A percentile compares a stretch with the other conserved stretches of the same genome.
These are phyloP conservation scores for Xylaria sp. DNA, from an alignment of 2,329 filamentous ascomycete species.

Conservation along the genomic window DNA sequence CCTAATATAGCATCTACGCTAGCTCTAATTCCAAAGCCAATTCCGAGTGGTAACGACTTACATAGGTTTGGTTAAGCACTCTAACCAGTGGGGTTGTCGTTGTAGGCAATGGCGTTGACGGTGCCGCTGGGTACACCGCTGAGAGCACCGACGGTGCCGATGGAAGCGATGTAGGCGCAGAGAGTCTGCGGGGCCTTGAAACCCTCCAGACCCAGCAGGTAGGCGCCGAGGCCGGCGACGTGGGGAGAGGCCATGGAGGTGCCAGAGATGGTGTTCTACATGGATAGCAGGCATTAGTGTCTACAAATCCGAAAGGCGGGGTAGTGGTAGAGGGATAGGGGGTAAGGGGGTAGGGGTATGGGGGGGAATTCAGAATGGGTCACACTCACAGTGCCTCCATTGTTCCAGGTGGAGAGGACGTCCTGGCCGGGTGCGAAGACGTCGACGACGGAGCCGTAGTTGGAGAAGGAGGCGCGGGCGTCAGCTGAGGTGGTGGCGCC, in stretches of 20 bases:
- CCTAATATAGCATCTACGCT: background rate
- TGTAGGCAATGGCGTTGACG: constrained; percentile 51
- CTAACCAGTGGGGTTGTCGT: constrained; percentile 43
- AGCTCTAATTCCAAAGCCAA: background rate
- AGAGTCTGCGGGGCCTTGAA: constrained; percentile 55
- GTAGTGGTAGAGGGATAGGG: too few species aligned
- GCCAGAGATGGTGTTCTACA: constrained; percentile 59
- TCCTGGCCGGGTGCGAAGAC: constrained; percentile 57
- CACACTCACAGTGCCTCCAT: constrained; percentile 47
- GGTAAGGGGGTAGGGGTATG: background rate
- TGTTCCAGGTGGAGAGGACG: constrained; percentile 56
- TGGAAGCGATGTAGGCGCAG: constrained; percentile 55
- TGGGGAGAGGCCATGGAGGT: constrained; percentile 73
- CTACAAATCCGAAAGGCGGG: background rate
- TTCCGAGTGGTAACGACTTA: background rate
- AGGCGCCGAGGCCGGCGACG: constrained; percentile 69
- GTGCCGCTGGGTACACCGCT: constrained; percentile 50
- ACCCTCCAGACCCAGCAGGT: constrained; percentile 59
- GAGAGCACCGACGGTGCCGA: constrained; percentile 54
- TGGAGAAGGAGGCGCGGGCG: constrained; percentile 57
- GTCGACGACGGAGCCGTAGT: constrained; percentile 59
- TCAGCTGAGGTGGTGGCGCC: constrained; percentile 58
- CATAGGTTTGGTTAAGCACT: background rate
- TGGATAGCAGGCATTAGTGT: constrained; percentile 37
- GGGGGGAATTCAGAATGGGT: background rate